phyloP scores from a whole-genome alignment of 2,329 filamentous ascomycete genomes.

The Plenodomus lindquistii region DNA sequence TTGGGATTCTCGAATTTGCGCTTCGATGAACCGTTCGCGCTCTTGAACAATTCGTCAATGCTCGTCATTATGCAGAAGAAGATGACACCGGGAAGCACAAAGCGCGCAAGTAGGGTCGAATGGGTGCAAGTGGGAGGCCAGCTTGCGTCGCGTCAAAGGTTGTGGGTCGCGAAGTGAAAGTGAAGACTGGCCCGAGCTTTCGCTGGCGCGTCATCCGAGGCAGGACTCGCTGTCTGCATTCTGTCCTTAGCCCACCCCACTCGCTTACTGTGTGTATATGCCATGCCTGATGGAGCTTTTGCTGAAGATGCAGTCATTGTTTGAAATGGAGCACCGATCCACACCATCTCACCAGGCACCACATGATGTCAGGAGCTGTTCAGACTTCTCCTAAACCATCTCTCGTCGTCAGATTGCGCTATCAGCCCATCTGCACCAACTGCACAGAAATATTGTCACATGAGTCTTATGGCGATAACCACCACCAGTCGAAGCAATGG shows the following conservation, averaged over 20 bases:
- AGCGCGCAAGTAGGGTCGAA: not conserved
- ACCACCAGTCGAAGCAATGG: not conserved
- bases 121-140: not conserved
- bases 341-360: not conserved
- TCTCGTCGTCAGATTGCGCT: not conserved
- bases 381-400: not conserved
- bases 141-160: not conserved
- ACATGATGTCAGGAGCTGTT: not conserved
- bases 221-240: no score
- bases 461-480: not conserved
- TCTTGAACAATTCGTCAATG: slow-evolving; percentile 67
- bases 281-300: not conserved
- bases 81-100: no score
- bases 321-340: not conserved
- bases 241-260: no score
- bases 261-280: no score
- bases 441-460: not conserved
- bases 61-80: slow-evolving; percentile 54
- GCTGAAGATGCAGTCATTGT: not conserved
- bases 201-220: slow-evolving; percentile 1
- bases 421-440: not conserved
- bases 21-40: slow-evolving; percentile 56
- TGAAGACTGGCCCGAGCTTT: slow-evolving; percentile 4
- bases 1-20: slow-evolving; percentile 62
- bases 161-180: not conserved